phyloP scores from a whole-genome alignment of 129 eudicot species.

The Scalesia atractyloides region DNA sequence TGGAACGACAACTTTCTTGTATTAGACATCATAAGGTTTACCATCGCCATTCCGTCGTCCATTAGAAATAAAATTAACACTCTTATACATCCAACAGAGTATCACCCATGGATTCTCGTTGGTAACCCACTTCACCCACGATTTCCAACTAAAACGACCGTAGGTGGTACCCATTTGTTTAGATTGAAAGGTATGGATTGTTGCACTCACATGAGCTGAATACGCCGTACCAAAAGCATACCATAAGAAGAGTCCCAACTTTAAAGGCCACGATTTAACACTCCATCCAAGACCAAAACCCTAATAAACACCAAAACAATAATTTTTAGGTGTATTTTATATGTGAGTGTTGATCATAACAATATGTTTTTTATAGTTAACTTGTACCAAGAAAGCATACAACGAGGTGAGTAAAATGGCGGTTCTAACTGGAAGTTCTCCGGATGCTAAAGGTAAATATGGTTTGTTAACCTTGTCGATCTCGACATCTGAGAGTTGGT shows the following conservation, averaged over 20 bases:
- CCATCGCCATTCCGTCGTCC: too few relatives aligned
- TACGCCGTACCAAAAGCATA: slow-evolving; percentile 40
- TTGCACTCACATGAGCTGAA: slow-evolving; percentile 28
- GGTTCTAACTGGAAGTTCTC: slow-evolving; percentile 33
- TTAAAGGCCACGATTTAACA: slow-evolving; percentile 36
- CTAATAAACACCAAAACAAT: slow-evolving; percentile 13
- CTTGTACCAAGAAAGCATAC: slow-evolving; percentile 33
- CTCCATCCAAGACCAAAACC: slow-evolving; percentile 36
- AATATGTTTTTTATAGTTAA: not conserved
- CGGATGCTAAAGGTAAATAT: slow-evolving; percentile 39
- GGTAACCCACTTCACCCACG: too few relatives aligned
- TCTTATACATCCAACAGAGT: too few relatives aligned
- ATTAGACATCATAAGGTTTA: too few relatives aligned
- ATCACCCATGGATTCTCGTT: too few relatives aligned
- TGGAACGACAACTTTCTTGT: too few relatives aligned
- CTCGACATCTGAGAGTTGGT: slow-evolving; percentile 37
- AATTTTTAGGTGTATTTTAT: not conserved
- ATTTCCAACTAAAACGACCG: too few relatives aligned
- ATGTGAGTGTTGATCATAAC: not conserved
- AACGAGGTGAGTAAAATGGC: slow-evolving; percentile 35
- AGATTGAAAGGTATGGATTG: not conserved
- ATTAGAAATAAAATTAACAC: too few relatives aligned
- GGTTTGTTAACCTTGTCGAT: slow-evolving; percentile 45
- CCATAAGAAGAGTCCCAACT: slow-evolving; percentile 36
- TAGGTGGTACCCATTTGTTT: too few relatives aligned